A percentile compares a stretch with the other conserved stretches of the same genome.
Conservation (phyloP, 2,329 filamentous ascomycete genomes). For the Amylocarpus encephaloides region DNA sequence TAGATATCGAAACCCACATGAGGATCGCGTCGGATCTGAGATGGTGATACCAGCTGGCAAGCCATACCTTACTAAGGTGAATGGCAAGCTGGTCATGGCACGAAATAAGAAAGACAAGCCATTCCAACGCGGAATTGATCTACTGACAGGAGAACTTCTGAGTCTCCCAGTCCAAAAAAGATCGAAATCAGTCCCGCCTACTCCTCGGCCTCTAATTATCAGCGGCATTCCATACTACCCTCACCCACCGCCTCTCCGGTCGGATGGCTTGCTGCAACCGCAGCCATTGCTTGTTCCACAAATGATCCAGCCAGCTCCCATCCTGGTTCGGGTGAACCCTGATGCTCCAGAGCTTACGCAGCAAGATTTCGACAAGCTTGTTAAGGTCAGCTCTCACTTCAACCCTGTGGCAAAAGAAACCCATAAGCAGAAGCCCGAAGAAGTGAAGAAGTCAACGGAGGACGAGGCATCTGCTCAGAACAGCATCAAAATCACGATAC, state of each 20-base stretch:
- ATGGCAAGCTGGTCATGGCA: constrained; percentile 28
- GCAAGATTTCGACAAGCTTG: constrained; percentile 15
- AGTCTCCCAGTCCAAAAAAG: no score
- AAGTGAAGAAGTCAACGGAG: not conserved
- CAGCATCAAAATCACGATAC: constrained; percentile 30
- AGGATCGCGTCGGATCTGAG: not conserved
- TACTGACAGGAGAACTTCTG: no score
- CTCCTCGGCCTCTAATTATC: no score
- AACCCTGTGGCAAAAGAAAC: not conserved
- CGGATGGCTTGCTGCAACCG: no score
- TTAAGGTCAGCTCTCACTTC: not conserved
- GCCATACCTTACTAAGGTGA: constrained; percentile 28
- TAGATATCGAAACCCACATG: constrained; percentile 13
- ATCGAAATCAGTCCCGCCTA: no score
- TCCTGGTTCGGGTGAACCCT: no score
- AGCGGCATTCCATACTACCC: no score
- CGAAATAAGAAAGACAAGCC: constrained; percentile 21
- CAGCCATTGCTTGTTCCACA: no score
- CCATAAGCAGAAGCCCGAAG: not conserved
- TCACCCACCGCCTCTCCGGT: no score
- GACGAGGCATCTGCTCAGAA: constrained; percentile 23
- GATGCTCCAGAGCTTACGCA: no score
- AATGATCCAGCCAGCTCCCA: no score
- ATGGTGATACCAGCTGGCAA: constrained; percentile 18
- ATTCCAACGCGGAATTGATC: not conserved